A percentile compares a stretch with the other conserved stretches of the same genome.
Evolutionary conservation across 2,329 filamentous ascomycete genomes (phyloP).

Genomic region (Botrytis medusae): DNA sequence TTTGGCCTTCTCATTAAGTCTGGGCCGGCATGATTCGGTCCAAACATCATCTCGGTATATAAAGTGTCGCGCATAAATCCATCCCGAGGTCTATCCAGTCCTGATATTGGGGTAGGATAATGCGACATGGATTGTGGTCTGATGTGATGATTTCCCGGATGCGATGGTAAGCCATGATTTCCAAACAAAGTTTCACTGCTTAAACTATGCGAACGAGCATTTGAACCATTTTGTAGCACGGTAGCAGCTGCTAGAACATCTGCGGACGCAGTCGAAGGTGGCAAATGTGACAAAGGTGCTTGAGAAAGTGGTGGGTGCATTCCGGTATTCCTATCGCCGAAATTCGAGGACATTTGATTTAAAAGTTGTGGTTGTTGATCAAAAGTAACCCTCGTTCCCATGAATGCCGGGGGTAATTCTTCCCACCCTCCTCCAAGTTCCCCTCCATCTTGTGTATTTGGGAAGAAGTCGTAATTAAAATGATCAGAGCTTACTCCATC

Average conservation of each 20-base stretch:
- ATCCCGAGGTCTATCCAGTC: conserved; percentile 24
- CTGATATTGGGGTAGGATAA: conserved; percentile 22
- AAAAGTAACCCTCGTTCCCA: conserved; percentile 64
- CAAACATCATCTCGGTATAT: conserved; percentile 37
- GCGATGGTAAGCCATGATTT: conserved; percentile 23
- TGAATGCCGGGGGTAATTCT: conserved; percentile 62
- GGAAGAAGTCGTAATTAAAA: conserved; percentile 50
- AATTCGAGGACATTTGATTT: conserved; percentile 30
- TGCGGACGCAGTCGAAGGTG: conserved; percentile 42
- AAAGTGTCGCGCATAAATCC: conserved; percentile 32
- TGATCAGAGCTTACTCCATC: conserved; percentile 53
- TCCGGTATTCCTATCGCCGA: conserved; percentile 26
- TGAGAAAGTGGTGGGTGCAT: conserved; percentile 24
- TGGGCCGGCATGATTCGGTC: conserved; percentile 21
- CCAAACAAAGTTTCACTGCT: conserved; percentile 33
- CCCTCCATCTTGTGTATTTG: conserved; percentile 47
- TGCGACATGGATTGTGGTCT: conserved; percentile 36
- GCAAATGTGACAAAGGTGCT: conserved; percentile 23
- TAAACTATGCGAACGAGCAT: conserved; percentile 35
- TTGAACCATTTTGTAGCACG: conserved; percentile 48
- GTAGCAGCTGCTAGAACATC: conserved; percentile 63
- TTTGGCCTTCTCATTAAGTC: conserved; percentile 23
- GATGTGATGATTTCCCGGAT: conserved; percentile 27
- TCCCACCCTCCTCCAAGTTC: conserved; percentile 53
- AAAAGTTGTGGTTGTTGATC: conserved; percentile 46